Evolutionary conservation across 108 stramenopile genomes (phyloP), one percentile per base, ranked within the genome.

Genomic region (Conticribra guillardii): DNA sequence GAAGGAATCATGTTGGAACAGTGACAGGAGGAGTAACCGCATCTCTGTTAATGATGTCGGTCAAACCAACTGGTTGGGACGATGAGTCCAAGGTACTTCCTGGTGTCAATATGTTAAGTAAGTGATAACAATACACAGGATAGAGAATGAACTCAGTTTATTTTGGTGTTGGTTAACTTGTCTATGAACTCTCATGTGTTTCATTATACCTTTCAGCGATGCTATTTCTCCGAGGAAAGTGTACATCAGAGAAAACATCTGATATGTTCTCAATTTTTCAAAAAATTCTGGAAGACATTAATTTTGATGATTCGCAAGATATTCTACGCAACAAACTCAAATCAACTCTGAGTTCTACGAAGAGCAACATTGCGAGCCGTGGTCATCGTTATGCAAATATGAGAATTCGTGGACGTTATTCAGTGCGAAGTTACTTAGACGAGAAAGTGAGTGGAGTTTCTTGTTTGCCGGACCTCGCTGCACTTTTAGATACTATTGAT

Each of bases 401-500:
- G 15, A 56, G 71, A 60, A 33, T 90, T 55, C 77, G 89, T 71
- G 74, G 72, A 60, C 73, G 77, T 32, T 74, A 82, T 69, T 68
- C 67, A 47, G 64, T 52, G 29, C 18, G 61, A 62, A 84, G 80
- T 15, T 90, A 82, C 67, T 60, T 98, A 29, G 63, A 71, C 34
- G 97, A 98, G 78, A 76, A 89, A 45, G 81, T 90, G 80, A 70
- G 83, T 22, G 97, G 97, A 41, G 63, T 95, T 19, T 82, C 86
- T 0, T 82, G 86, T 60, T 76, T 95, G 3, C 50, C 73, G 29
- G 81, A 81, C 14, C 55, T 89, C 30, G 71, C 76, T 19, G 60
- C 67, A 18, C 41, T 88, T 24, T 71, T 96, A n/a, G 73, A 80
- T 31, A 31, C 57, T 50, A 89, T 93, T 8, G 81, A 94, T 50